Percentiles rank a stretch among this genome's conserved stretches.
Evolutionary conservation across 2,329 filamentous ascomycete species (phyloP).

Genomic region (Monosporascus sp.): DNA sequence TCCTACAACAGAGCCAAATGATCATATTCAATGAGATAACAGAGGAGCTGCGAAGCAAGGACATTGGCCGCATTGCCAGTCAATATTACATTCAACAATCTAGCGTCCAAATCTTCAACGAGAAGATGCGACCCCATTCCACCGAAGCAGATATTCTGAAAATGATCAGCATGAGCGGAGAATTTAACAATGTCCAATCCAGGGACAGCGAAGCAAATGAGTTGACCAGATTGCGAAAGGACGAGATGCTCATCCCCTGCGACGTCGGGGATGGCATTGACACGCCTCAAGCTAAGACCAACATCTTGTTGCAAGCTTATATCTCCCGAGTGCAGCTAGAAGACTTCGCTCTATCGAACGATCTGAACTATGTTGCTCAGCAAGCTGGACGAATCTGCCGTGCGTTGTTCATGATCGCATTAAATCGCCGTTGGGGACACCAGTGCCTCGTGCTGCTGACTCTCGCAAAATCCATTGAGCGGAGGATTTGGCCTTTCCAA

Average conservation of each 20-base stretch:
- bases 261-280: conserved; percentile 69
- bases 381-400: conserved; percentile 92
- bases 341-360: conserved; percentile 89
- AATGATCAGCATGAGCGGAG: conserved; percentile 96
- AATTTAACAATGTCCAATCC: conserved; percentile 95
- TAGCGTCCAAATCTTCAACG: conserved; percentile 94
- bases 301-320: conserved; percentile 89
- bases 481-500: conserved; percentile 88
- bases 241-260: conserved; percentile 58
- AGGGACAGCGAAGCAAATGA: conserved; percentile 88
- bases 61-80: conserved; percentile 92
- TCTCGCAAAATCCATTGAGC: conserved; percentile 95
- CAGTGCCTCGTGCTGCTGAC: conserved; percentile 89
- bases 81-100: conserved; percentile 94
- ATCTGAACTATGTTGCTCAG: conserved; percentile 91
- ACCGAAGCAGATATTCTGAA: conserved; percentile 88
- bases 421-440: conserved; percentile 93
- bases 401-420: conserved; percentile 92
- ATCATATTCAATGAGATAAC: conserved; percentile 96
- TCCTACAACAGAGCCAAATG: conserved; percentile 93
- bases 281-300: conserved; percentile 82
- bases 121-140: conserved; percentile 79
- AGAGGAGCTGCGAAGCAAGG: conserved; percentile 88
- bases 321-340: conserved; percentile 84
- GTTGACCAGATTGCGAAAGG: conserved; percentile 65